phyloP scores from a whole-genome alignment of 176 grass and related monocot species.

The Typha latifolia region DNA sequence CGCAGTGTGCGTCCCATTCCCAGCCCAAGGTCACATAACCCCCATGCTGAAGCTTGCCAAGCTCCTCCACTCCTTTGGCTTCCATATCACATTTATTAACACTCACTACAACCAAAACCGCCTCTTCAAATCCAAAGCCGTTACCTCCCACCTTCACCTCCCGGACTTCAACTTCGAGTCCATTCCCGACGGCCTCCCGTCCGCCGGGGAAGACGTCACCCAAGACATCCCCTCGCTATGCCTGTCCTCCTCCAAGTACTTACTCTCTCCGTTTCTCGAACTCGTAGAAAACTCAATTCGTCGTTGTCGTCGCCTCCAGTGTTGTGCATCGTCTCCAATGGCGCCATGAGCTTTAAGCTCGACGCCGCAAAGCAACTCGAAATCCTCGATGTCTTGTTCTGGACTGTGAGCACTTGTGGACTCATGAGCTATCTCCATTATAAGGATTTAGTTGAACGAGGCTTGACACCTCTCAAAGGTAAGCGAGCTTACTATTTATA shows the following conservation, averaged over 20 bases:
- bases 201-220: constrained; percentile 31
- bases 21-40: constrained; percentile 66
- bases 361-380: constrained; percentile 54
- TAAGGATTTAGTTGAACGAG: constrained; percentile 36
- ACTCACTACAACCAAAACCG: constrained; percentile 62
- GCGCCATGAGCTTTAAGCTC: constrained; percentile 38
- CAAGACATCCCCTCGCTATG: constrained; percentile 55
- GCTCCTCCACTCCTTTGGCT: constrained; percentile 27
- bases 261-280: constrained; percentile 16
- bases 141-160: constrained; percentile 9
- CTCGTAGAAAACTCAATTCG: constrained; percentile 19
- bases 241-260: constrained; percentile 33
- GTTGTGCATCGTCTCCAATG: constrained; percentile 49
- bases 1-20: constrained; percentile 47
- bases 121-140: constrained; percentile 27
- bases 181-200: constrained; percentile 57
- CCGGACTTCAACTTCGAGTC: constrained; percentile 35
- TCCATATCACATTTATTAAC: constrained; percentile 66
- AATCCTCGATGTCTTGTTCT: constrained; percentile 31
- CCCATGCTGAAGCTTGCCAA: constrained; percentile 54
- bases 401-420: constrained; percentile 49
- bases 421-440: constrained; percentile 46
- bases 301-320: constrained; percentile 23
- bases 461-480: constrained; percentile 50
- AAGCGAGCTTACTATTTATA: background rate